Evolutionary conservation across 805 yeast species (phyloP), one percentile per base, ranked within the genome.

Genomic region (Cyberlindnera americana): DNA sequence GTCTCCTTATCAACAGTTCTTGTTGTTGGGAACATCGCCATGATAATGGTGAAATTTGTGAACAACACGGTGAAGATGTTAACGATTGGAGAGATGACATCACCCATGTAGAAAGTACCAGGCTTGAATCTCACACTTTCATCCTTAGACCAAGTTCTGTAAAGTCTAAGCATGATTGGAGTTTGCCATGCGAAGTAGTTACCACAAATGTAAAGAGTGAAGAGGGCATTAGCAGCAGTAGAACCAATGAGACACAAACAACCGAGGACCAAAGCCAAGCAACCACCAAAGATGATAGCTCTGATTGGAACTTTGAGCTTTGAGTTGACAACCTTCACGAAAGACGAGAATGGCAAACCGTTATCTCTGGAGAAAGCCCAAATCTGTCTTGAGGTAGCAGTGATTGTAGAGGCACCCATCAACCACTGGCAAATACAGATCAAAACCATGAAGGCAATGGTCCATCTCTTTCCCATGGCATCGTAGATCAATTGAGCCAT

Each of bases 351-450:
- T 14, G 87, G 85, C 46, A 81, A 66, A 13, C 88, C 89, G 51
- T 81, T 79, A 57, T 83, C 91, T 64, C 91, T 74, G 29, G 86
- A 78, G 59, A 81, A 79, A 1, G 88, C 87, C 78, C 83, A 82
- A 35, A 79, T 69, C 58, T 81, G 88, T 59, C 89, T 72, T 5
- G 85, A 78, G 6, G 75, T 71, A 10, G 87, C 86, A 34, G 79
- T 70, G 34, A 79, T 63, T 36, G 75, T 70, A 6, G 83, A 76
- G 19, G 77, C 70, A 21, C 83, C 83, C 86, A 80, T 81, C 37
- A 79, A 61, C 64, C 75, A 78, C 59, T 79, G 86, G 28, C 83
- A 77, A 40, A 67, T 53, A 10, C 78, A 70, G 54, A 79, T 74
- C 43, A 80, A 53, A 9, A 73, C 54, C 81, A 80, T 76, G 49